phyloP scores from a whole-genome alignment of 2,329 filamentous ascomycete species.

The Colletotrichum filicis region DNA sequence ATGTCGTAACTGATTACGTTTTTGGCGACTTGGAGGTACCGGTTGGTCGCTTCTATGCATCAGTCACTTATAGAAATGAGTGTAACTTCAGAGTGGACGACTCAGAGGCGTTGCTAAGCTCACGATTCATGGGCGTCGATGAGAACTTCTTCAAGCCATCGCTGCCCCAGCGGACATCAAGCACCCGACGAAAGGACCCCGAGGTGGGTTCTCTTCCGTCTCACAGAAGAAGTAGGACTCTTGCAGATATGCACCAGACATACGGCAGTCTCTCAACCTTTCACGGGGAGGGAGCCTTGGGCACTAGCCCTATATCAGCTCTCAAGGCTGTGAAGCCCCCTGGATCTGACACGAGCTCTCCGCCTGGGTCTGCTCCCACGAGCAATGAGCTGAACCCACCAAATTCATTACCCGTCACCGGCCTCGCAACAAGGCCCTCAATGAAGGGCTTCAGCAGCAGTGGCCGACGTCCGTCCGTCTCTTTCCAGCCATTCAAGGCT shows the following conservation, averaged over 20 bases:
- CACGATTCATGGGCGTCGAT: slow-evolving; percentile 91
- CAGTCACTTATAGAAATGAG: slow-evolving; percentile 86
- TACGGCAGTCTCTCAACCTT: slow-evolving; percentile 94
- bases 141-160: slow-evolving; percentile 89
- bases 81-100: slow-evolving; percentile 94
- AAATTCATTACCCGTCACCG: slow-evolving; percentile 64
- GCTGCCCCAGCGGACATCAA: slow-evolving; percentile 65
- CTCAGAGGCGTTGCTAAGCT: slow-evolving; percentile 89
- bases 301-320: slow-evolving; percentile 87
- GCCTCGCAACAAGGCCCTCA: slow-evolving; percentile 45
- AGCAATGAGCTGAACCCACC: slow-evolving; percentile 57
- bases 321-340: slow-evolving; percentile 74
- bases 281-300: slow-evolving; percentile 80
- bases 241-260: slow-evolving; percentile 77
- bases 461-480: slow-evolving; percentile 81
- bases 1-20: slow-evolving; percentile 78
- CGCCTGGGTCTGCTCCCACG: slow-evolving; percentile 61
- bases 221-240: slow-evolving; percentile 58
- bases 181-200: slow-evolving; percentile 44
- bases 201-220: slow-evolving; percentile 83
- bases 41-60: slow-evolving; percentile 83
- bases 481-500: slow-evolving; percentile 96
- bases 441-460: slow-evolving; percentile 62
- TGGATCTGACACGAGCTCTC: slow-evolving; percentile 72
- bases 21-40: slow-evolving; percentile 90